A percentile compares a stretch with the other conserved stretches of the same genome.
Conservation (phyloP, 2,329 filamentous ascomycete genomes). For the Colletotrichum sp. region DNA sequence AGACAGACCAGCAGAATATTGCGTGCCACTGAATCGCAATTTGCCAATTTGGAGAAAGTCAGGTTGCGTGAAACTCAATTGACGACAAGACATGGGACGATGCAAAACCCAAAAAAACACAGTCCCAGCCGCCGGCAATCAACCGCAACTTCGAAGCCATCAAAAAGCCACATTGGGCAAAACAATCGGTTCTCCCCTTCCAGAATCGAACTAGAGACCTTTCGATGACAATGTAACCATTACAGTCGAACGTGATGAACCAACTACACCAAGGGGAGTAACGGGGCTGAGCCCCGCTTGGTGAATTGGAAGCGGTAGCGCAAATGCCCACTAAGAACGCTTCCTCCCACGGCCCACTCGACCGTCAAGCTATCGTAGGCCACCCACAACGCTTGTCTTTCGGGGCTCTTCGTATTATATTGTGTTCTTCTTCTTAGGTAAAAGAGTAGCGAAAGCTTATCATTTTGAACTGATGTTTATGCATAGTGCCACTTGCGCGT, state of each 20-base stretch:
- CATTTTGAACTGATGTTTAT: not conserved
- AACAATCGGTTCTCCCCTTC: not conserved
- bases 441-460: not conserved
- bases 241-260: not conserved
- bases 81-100: not conserved
- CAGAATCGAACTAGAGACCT: constrained; percentile 18
- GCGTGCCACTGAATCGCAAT: not conserved
- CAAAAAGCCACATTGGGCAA: not conserved
- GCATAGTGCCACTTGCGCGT: not conserved
- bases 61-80: not conserved
- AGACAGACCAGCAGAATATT: not conserved
- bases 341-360: not conserved
- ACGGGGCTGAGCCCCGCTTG: not conserved
- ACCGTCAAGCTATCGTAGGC: accelerated
- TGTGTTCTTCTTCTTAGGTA: accelerated
- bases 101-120: not conserved
- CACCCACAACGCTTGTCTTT: not conserved
- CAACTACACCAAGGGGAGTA: not conserved
- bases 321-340: not conserved
- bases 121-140: not conserved
- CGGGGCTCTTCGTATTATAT: not conserved
- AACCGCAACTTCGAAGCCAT: not conserved
- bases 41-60: accelerated
- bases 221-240: not conserved
- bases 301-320: accelerated